Base-by-base conservation (phyloP, 805 yeast genomes). In the Metschnikowia borealis region DNA sequence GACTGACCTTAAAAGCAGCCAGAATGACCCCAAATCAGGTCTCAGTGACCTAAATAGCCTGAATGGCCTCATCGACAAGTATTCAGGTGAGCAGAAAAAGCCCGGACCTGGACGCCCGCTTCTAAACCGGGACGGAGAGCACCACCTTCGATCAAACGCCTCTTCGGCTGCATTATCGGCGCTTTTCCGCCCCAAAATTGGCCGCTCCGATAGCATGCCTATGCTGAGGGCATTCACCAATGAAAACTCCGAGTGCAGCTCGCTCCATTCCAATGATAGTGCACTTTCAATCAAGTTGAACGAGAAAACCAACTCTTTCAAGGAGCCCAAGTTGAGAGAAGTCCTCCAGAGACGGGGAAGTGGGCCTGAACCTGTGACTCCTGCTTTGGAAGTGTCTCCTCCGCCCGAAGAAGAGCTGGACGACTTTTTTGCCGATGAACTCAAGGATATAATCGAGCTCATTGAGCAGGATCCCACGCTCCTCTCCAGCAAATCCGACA, bases 81-180 rank as follows among this genome's bases (percentile, higher is more conserved):
- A 42, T 39, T 46, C 49, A 15, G 54, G 6, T 50, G 53, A 6
- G 36, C 53, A 8, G 17, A 29, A 21, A 31, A 48, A 42, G 35
- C n/a, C 13, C 10, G 41, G 41, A 8, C 39, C 39, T 1, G 14
- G 44, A 7, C 32, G 33, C 26, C 39, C 21, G n/a, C 14, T 31
- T 29, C 40, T 38, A 23, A 34, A 32, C 6, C 53, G 51, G 15
- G 50, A 47, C 17, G 38, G 58, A 50, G 65, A 65, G 26, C 34
- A 23, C 15, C 61, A 69, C 48, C 56, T 71, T 37, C 77, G 75
- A 52, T 56, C 74, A 26, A 73, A 67, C 48, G 77, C 78, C 0
- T 76, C 81, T 2, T 67, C 75, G 1, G 76, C 80, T 2, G 77
- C 82, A 0, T 58, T 79, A 38, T 71, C 76, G 5, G 77, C 79